A percentile compares a stretch with the other conserved stretches of the same genome.
phyloP scores from a whole-genome alignment of 2,329 filamentous ascomycete species.

The Leptodontidium sp. region DNA sequence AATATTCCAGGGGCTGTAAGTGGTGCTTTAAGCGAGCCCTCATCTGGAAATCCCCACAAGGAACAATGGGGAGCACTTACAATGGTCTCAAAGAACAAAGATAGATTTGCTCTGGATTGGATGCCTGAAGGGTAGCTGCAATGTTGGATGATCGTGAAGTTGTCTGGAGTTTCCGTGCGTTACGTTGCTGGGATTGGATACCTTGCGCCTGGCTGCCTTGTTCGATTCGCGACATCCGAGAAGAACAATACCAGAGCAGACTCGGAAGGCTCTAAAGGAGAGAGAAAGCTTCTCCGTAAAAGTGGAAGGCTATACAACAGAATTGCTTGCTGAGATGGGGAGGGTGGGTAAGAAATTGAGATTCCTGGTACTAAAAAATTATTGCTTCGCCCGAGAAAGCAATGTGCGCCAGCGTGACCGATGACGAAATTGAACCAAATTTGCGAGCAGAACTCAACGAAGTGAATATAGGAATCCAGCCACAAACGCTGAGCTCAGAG shows the following conservation, averaged over 20 bases:
- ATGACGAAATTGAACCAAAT: not conserved
- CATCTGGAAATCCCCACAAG: not conserved
- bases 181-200: not conserved
- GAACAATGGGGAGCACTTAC: not conserved
- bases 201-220: not conserved
- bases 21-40: slow-evolving; percentile 13
- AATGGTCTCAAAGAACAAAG: slow-evolving; percentile 4
- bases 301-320: not conserved
- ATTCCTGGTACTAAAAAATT: too few species aligned
- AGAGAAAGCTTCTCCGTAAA: not conserved
- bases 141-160: not conserved
- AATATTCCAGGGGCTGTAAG: not conserved
- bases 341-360: not conserved
- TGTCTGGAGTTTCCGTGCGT: not conserved
- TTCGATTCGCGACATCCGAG: not conserved
- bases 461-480: too few species aligned
- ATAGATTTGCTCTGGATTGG: not conserved
- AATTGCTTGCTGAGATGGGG: not conserved
- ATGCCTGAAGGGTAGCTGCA: not conserved
- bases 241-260: not conserved
- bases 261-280: not conserved
- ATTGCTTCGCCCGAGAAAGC: not conserved
- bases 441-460: too few species aligned
- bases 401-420: not conserved
- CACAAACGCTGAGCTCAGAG: too few species aligned